Percentiles rank a stretch among this genome's conserved stretches.
Conservation (phyloP, 345 rosid genomes). For the Carallia pectinifolia region DNA sequence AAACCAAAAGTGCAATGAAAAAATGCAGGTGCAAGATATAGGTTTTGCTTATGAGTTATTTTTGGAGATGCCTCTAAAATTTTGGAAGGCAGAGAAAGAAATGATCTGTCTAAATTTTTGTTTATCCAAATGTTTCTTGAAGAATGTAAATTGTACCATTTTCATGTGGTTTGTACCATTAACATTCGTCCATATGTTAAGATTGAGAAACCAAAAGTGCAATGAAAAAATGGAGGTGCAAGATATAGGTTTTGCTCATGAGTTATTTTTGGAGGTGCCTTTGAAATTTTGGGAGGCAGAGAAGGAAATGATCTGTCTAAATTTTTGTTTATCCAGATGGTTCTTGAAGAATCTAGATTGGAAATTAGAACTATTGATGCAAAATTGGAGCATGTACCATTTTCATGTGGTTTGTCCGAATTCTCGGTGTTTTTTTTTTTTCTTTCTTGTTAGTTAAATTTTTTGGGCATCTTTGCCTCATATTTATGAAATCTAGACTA, state of each 20-base stretch:
- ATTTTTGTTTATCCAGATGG: conserved; percentile 17
- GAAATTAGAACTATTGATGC: conserved; percentile 7
- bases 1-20: conserved; percentile 48
- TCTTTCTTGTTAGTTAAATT: not conserved
- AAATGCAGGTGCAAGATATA: not conserved
- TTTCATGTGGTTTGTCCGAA: conserved; percentile 7
- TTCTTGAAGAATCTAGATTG: conserved; percentile 7
- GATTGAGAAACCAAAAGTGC: conserved; percentile 68
- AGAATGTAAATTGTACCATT: not conserved
- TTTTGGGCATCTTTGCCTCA: not conserved
- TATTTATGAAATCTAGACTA: not conserved
- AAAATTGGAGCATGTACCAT: conserved; percentile 21
- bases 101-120: conserved; percentile 9
- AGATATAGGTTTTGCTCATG: not conserved
- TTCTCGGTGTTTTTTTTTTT: not conserved
- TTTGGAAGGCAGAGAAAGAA: conserved; percentile 1
- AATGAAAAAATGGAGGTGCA: not conserved
- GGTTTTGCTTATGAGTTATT: not conserved
- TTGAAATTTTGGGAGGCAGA: conserved; percentile 6
- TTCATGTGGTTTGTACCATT: too few relatives aligned
- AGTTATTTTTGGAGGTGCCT: not conserved
- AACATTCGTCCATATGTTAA: conserved; percentile 64
- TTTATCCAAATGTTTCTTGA: conserved; percentile 16
- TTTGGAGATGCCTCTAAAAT: not conserved
- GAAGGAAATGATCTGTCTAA: not conserved